Evolutionary conservation across 2,329 filamentous ascomycete species (phyloP), one percentile per base, ranked within the genome.

Genomic region (Sporothrix globosa): DNA sequence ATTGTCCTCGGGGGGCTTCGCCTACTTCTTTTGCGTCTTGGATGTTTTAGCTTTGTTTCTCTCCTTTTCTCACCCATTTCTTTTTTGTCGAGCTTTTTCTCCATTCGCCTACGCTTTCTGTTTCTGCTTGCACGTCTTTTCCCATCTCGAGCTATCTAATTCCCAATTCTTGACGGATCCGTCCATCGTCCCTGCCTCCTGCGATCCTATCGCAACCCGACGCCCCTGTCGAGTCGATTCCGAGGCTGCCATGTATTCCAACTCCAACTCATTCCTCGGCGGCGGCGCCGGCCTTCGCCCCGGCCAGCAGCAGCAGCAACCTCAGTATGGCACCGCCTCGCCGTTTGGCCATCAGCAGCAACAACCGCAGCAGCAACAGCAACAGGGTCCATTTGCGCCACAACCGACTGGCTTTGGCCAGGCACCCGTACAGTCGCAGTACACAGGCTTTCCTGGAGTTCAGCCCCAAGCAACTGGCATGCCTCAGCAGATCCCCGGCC

Each of bases 181-280:
- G 30, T 14, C 39, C 46, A 53, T 52, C 63, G 63, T 27, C 46
- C 27, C 63, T n/a, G 53, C 44, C n/a, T 27, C 50, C 11, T 24
- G 52, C 68, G 21, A 67, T 30, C 34, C 24, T 34, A 53, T 34
- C 34, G 48, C 46, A 14, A 48, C 63, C 30, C 34, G 14, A 14
- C 27, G 46, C 54, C 66, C 41, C 54, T 50, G 19, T 65, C 54
- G 60, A 53, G 41, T 50, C 39, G 58, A 66, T 41, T n/a, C 10
- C 44, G 27, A 14, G n/a, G 11, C 60, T 74, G 73, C 77, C 81
- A 97, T 97, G 95, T 98, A 92, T 83, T 96, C 93, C 75, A 92
- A 91, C 80, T 92, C 92, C 75, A 96, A 92, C 84, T 90, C 92
- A 74, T 97, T 90, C 81, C 83, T 97, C 77, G 93, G 93, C 81